Base-by-base conservation (phyloP, 2,329 filamentous ascomycete species). In the Verticillium isaacii region DNA sequence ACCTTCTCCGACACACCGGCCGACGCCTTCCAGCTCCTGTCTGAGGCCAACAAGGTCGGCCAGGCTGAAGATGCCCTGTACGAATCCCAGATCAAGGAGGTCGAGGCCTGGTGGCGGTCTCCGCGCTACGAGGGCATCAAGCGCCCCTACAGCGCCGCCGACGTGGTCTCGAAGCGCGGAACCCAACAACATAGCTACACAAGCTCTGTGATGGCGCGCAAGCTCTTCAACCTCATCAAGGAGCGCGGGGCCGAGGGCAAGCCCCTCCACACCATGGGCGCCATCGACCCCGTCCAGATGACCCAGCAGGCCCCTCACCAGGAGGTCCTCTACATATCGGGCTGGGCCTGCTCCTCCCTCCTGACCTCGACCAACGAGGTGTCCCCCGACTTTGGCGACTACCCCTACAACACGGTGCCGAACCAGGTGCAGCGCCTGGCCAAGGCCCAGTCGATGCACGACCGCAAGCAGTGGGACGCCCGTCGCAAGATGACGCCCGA, bases 201-300 rank as follows among this genome's bases (percentile, higher is more conserved):
- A 1, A 97, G 93, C 78, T 97, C 93, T 15, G 79, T 96, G 65
- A 97, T 97, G 91, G 95, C 94, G 0, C 85, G 92, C 71, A 98
- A 99, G 78, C 84, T 99, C 5, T 99, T 97, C 78, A 89, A 96
- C 73, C 77, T 98, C 68, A 81, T 99, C 61, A 89, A 90, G 66
- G 89, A 96, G 77, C 85, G 91, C 66, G 85, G 87, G 56, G 85
- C 89, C 45, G 86, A 89, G 69, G 92, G 92, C 64, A 85, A 96
- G 74, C 95, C 95, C 23, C 91, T 98, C 64, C 94, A 98, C 75
- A 98, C 95, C 17, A 93, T 99, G 90, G 95, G 95, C 68, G 95
- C 93, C 63, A 96, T 99, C 77, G 95, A 99, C 73, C 95, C 95
- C n/a, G 88, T 98, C 12, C 95, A 99, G 79, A 98, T 99, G 95